Percentiles rank a stretch among this genome's conserved stretches.
These are phyloP conservation scores for Bipolaris oryzae DNA, from an alignment of 2,329 filamentous ascomycete species.

Conservation along the genomic window DNA sequence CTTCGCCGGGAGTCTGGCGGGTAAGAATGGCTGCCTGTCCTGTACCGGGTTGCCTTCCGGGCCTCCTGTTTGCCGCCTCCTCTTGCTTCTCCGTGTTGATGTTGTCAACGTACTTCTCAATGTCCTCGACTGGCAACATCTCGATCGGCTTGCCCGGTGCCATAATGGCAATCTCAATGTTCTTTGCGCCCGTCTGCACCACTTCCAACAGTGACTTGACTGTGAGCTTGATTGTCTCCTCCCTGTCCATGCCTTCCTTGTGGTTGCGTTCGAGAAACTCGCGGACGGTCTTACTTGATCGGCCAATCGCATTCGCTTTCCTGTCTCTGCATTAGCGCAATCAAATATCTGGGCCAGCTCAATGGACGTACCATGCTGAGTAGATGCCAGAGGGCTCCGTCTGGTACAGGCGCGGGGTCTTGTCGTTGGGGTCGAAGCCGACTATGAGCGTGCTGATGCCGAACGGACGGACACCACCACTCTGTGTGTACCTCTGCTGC, in stretches of 20 bases:
- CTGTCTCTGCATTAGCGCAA: slow-evolving; percentile 55
- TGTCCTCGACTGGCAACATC: slow-evolving; percentile 93
- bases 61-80: slow-evolving; percentile 94
- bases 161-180: slow-evolving; percentile 99
- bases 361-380: slow-evolving; percentile 83
- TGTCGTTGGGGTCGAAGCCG: slow-evolving; percentile 94
- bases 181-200: slow-evolving; percentile 98
- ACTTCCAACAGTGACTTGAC: slow-evolving; percentile 98
- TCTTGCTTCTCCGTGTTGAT: slow-evolving; percentile 99
- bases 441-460: slow-evolving; percentile 98
- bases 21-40: slow-evolving; percentile 77
- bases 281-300: slow-evolving; percentile 97
- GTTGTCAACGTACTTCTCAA: slow-evolving; percentile 96
- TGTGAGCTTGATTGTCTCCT: slow-evolving; percentile 93
- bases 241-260: slow-evolving; percentile 95
- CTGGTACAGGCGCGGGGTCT: slow-evolving; percentile 89
- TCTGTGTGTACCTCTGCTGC: slow-evolving; percentile 98
- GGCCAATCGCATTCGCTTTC: slow-evolving; percentile 99
- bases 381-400: slow-evolving; percentile 99
- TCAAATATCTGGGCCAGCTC: neutral
- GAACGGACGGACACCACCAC: slow-evolving; percentile 97
- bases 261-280: slow-evolving; percentile 99
- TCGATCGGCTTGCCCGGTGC: slow-evolving; percentile 88
- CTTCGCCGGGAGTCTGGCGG: slow-evolving; percentile 56
- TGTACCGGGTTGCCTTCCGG: slow-evolving; percentile 64